Evolutionary conservation across 2,329 filamentous ascomycete species (phyloP).

Genomic region (Calonectria leucothoes): DNA sequence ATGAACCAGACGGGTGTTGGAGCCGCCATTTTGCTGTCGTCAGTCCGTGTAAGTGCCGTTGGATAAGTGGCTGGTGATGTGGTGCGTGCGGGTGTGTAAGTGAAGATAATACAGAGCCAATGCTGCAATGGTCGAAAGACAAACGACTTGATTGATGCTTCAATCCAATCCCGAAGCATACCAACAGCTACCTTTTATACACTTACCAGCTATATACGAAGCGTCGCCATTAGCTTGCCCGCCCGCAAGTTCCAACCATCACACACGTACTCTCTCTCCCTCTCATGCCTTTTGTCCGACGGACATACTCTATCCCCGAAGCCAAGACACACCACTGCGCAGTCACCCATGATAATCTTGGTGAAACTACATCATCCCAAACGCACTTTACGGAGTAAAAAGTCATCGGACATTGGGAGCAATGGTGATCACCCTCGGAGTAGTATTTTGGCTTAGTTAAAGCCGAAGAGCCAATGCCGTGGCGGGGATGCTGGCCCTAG

Average conservation of each 20-base stretch:
- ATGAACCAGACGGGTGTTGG: slow-evolving; percentile 62
- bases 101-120: background rate
- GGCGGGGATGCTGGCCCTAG: background rate
- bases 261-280: background rate
- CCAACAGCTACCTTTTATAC: background rate
- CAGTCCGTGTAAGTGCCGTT: background rate
- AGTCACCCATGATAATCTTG: background rate
- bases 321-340: background rate
- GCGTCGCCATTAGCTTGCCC: background rate
- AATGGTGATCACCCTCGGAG: background rate
- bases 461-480: background rate
- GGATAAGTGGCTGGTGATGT: background rate
- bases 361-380: background rate
- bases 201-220: too few relatives aligned
- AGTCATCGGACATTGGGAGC: background rate
- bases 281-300: background rate
- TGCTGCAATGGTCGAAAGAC: background rate
- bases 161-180: background rate
- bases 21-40: slow-evolving; percentile 17
- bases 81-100: background rate
- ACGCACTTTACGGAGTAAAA: background rate
- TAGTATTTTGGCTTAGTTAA: background rate
- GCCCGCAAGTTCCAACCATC: background rate
- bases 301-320: slow-evolving; percentile 7
- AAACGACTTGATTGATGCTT: background rate